Base-by-base conservation (phyloP, 768 basidiomycete genomes). In the Termitomyces sp. region DNA sequence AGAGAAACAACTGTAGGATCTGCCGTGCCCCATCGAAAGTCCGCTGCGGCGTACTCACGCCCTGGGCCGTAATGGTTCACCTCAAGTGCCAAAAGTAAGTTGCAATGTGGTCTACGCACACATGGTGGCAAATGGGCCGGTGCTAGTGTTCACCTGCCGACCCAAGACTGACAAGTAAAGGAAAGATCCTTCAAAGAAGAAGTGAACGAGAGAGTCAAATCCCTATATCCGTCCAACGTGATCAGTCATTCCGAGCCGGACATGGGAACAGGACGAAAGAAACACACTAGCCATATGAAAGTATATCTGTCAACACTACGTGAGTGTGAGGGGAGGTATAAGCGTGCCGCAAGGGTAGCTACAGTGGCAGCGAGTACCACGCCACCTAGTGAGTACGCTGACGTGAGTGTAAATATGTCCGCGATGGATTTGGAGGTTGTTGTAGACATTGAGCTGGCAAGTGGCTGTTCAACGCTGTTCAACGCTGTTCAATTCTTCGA, bases 1-100 rank as follows among this genome's bases (percentile, higher is more conserved):
- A 95, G 83, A 6, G 91, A 86, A 48, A 95, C 89, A 54, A 93
- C 79, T 1, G 87, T 88, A 1, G 89, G 82, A 67, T 95, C 92
- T 0, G 91, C 76, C 47, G 79, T 68, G 14, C 90, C 92, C 93
- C 93, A 95, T 44, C 92, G 84, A 56, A 82, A 80, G 68, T 95
- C 92, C 5, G 91, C 92, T 2, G 78, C 77, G 26, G 88, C 85
- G 67, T 94, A 93, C 69, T 93, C 91, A 63, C 78, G 87, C 89
- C 91, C 90, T 91, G 62, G 32, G 23, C 16, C 8, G 38, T 57
- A n/a, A 6, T 40, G 5, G 7, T 33, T 48, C 33, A 53, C 12
- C 9, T 1, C 7, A 40, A 41, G 16, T 53, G 18, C n/a, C 28
- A 38, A 41, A 53, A 53, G 12, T 16, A 18, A 5, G 18, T 41